These are phyloP conservation scores for Stephania cephalantha DNA, from an alignment of 164 flowering plant genomes.

Conservation along the genomic window DNA sequence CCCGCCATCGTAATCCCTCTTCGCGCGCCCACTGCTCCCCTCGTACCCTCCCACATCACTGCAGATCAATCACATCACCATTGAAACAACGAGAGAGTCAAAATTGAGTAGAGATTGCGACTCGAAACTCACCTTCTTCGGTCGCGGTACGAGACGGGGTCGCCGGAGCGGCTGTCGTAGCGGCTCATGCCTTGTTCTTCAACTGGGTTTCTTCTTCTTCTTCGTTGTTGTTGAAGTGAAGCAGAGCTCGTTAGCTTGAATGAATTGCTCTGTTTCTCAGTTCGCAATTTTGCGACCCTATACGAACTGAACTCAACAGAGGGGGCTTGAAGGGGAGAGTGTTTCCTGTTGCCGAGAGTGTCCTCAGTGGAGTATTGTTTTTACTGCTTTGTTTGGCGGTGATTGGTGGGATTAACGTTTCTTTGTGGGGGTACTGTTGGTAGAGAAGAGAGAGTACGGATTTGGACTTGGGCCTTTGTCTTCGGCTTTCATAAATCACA, in stretches of 20 bases:
- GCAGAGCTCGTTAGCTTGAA: neutral
- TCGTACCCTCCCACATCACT: conserved; percentile 51
- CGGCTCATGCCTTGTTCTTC: conserved; percentile 54
- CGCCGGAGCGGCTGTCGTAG: conserved; percentile 79
- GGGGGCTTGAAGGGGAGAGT: neutral
- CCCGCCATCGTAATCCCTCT: conserved; percentile 35
- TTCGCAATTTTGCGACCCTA: neutral
- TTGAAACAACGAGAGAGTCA: neutral
- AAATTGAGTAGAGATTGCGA: neutral
- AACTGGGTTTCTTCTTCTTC: neutral
- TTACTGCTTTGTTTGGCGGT: neutral
- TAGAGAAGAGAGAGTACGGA: neutral
- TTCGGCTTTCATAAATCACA: neutral
- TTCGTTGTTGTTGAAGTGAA: neutral
- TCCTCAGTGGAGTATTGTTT: neutral
- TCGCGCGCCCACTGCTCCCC: conserved; percentile 29
- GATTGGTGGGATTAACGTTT: neutral
- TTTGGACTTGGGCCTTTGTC: neutral
- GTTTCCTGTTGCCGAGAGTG: neutral
- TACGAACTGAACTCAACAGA: neutral
- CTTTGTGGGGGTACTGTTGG: neutral
- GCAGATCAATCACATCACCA: conserved; percentile 1
- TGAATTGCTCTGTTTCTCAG: neutral
- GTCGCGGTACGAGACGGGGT: conserved; percentile 88
- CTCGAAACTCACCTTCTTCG: conserved; percentile 51